Percentiles rank a stretch among this genome's conserved stretches.
Conservation (phyloP, 2,329 filamentous ascomycete species). For the Fusarium sp. region DNA sequence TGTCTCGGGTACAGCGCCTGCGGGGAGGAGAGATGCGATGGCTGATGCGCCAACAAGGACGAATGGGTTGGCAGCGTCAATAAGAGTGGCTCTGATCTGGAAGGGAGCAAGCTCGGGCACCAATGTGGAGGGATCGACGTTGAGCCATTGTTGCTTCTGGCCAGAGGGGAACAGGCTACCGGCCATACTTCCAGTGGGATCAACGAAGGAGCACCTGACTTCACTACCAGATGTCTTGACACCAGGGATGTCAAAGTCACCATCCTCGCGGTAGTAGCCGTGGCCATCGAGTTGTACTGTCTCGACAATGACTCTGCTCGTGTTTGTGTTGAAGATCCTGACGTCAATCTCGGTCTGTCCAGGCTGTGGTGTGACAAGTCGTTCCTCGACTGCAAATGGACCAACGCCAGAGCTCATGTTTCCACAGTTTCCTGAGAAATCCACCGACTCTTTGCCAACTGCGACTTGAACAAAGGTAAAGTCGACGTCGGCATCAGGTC, state of each 20-base stretch:
- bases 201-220: conserved; percentile 69
- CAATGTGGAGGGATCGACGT: neutral
- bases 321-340: conserved; percentile 74
- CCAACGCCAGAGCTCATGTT: conserved; percentile 73
- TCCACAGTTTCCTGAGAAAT: conserved; percentile 72
- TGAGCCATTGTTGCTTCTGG: conserved; percentile 56
- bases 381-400: conserved; percentile 69
- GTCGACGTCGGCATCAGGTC: conserved; percentile 66
- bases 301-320: conserved; percentile 66
- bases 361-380: conserved; percentile 52
- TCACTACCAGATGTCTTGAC: conserved; percentile 66
- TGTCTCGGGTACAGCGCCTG: neutral
- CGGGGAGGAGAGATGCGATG: conserved; percentile 39
- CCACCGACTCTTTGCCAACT: conserved; percentile 66
- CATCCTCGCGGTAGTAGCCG: conserved; percentile 61
- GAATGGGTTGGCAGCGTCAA: conserved; percentile 57
- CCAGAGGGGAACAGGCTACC: conserved; percentile 70
- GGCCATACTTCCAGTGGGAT: conserved; percentile 72
- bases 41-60: conserved; percentile 62
- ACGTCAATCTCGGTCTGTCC: conserved; percentile 50
- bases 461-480: conserved; percentile 74
- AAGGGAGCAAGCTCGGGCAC: conserved; percentile 45
- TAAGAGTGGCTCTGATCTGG: conserved; percentile 52
- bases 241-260: conserved; percentile 70
- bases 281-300: conserved; percentile 64